Evolutionary conservation across 305 asterid genomes (phyloP), one percentile per base, ranked within the genome.

Genomic region (Stenogyne calaminthoides): DNA sequence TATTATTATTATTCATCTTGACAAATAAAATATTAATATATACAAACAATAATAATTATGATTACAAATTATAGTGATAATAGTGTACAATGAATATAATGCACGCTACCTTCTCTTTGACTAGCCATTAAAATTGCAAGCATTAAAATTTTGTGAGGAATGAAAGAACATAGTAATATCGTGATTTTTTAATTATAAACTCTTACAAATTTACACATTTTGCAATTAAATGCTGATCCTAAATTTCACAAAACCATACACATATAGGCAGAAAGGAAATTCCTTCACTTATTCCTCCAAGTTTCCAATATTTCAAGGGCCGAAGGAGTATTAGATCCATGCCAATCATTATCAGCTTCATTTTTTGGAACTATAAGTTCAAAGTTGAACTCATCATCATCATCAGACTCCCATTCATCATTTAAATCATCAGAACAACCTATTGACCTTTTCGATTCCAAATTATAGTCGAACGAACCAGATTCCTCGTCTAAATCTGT

Each of bases 301-400:
- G 40, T 75, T 75, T 90, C 84, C 64, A 92, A 84, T 81, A 92
- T 94, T 77, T 86, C 92, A 60, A 71, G 5, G 2, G 96, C 98
- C 7, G 97, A 88, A 40, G 97, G 99, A 54, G 68, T 61, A 62
- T 69, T 79, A 16, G 82, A 55, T 75, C 73, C 81, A 16, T 39
- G 25, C 56, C 70, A 73, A 67, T 87, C n/a, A 49, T 49, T 84
- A 63, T 78, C 87, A 20, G 4, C 79, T 58, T 73, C 88, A 56
- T 71, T 77, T 39, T 64, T 73, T 29, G 82, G 80, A 63, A 70
- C 44, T 46, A 82, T 75, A 29, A 55, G 67, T 40, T 75, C 85
- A 20, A 83, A 75, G 66, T 80, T 74, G 39, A 81, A 76, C 42
- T 72, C 86, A 40, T 81, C 83, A 55, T 70, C 76, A 63, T 12